phyloP scores from a whole-genome alignment of 2,329 filamentous ascomycete genomes.

The Byssochlamys sp. region DNA sequence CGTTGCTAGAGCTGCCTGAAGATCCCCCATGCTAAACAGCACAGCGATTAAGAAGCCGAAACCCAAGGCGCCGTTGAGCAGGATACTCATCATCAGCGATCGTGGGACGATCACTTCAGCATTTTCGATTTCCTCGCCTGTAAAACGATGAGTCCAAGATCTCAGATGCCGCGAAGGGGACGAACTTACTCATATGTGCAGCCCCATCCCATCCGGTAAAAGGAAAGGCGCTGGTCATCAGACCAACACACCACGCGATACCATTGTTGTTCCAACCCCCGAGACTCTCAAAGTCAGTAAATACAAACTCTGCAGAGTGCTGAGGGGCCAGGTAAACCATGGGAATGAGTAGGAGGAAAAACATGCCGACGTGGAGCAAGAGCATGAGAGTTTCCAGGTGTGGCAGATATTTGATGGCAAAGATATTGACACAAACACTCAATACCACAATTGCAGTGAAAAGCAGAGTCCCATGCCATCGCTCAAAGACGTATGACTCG shows the following conservation, averaged over 20 bases:
- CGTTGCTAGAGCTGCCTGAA: conserved; percentile 35
- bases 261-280: conserved; percentile 32
- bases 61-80: conserved; percentile 45
- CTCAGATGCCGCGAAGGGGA: not conserved
- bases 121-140: conserved; percentile 36
- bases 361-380: conserved; percentile 33
- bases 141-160: not conserved
- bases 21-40: conserved; percentile 46
- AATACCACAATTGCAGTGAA: conserved; percentile 32
- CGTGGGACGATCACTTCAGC: conserved; percentile 43
- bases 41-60: conserved; percentile 50
- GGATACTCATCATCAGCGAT: conserved; percentile 41
- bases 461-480: conserved; percentile 39
- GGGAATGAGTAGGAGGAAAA: conserved; percentile 36
- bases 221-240: conserved; percentile 31
- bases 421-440: conserved; percentile 35
- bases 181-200: conserved; percentile 37
- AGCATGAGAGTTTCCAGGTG: conserved; percentile 32
- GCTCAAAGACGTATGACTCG: conserved; percentile 28
- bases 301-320: conserved; percentile 28
- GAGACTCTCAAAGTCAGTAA: conserved; percentile 32
- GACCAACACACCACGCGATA: conserved; percentile 31
- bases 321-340: conserved; percentile 34
- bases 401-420: conserved; percentile 30
- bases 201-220: conserved; percentile 28